Evolutionary conservation across 2,329 filamentous ascomycete species (phyloP), one percentile per base, ranked within the genome.

Genomic region (Neoscytalidium dimidiatum): DNA sequence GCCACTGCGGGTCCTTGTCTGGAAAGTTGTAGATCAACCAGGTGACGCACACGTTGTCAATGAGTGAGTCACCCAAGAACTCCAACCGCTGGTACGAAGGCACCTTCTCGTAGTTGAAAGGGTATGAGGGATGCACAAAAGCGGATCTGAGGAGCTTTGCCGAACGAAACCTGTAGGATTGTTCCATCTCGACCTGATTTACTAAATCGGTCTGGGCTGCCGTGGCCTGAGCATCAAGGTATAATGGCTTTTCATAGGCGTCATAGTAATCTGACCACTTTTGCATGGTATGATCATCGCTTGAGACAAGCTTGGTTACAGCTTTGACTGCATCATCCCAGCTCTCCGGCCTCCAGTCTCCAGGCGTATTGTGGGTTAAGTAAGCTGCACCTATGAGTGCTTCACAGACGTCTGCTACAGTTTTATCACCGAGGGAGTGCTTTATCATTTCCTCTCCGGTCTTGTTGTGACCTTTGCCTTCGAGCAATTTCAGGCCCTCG

Each of bases 381-480:
- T 88, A 82, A 0, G 94, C 90, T 2, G 94, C 95, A 5, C 94
- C 95, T 53, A 99, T 98, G 64, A 97, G 80, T 0, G 95, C 94
- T 75, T 98, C 95, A 67, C 92, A 97, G 0, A 98, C 93, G 76
- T 98, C 95, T 3, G 95, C 94, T 71, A 97, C 90, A 0, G 91
- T 90, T 80, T 99, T 99, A 77, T 97, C 91, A 0, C 88, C 89
- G 1, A 99, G 84, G 0, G 80, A 81, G 72, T 97, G 94, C 9
- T 79, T 84, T 5, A 80, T 76, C 28, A 79, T 81, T 11, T 81
- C 76, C 13, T 75, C 70, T 21, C 77, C 81, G 5, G 31, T 52
- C 62, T 79, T 82, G 66, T 83, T 86, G 49, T 81, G 79, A 4
- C 83, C 80, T 71, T 94, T 96, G 31, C 94, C 94, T 66, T 86